Conservation (phyloP, 805 yeast species). For the Candida easanensis region DNA sequence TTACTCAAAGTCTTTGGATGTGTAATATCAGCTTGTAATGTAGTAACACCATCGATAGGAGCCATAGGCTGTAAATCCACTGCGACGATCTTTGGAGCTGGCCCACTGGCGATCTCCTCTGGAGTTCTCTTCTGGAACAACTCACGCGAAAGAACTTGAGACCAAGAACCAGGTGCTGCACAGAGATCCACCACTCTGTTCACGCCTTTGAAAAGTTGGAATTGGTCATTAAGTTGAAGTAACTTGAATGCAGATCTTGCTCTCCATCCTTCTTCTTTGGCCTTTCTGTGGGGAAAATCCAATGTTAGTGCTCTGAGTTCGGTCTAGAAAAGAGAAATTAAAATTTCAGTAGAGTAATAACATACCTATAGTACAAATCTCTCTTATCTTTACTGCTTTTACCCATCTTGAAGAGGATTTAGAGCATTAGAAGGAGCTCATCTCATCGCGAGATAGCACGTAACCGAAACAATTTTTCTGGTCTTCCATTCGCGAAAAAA, state of each 20-base stretch:
- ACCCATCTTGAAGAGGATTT: conserved; percentile 55
- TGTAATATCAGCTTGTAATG: conserved; percentile 95
- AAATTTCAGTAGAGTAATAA: too few relatives aligned
- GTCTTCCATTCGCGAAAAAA: too few relatives aligned
- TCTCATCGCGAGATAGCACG: neutral
- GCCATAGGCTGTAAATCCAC: conserved; percentile 98
- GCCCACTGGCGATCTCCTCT: conserved; percentile 32
- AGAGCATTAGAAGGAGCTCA: neutral
- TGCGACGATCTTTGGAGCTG: conserved; percentile 77
- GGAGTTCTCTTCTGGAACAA: conserved; percentile 43
- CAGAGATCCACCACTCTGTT: conserved; percentile 90
- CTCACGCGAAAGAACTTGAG: conserved; percentile 83
- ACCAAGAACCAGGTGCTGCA: conserved; percentile 98
- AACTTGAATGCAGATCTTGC: conserved; percentile 96
- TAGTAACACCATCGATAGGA: conserved; percentile 87
- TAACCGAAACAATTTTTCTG: too few relatives aligned
- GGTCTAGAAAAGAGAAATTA: too few relatives aligned
- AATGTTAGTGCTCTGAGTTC: conserved; percentile 16
- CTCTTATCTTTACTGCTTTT: conserved; percentile 93
- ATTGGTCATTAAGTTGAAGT: conserved; percentile 86
- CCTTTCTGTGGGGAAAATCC: conserved; percentile 54
- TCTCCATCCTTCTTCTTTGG: conserved; percentile 97
- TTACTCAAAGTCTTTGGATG: conserved; percentile 83
- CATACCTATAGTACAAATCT: conserved; percentile 69
- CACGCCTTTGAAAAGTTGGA: conserved; percentile 68